phyloP scores from a whole-genome alignment of 352 stramenopile genomes.

The Globisporangium spinosum region DNA sequence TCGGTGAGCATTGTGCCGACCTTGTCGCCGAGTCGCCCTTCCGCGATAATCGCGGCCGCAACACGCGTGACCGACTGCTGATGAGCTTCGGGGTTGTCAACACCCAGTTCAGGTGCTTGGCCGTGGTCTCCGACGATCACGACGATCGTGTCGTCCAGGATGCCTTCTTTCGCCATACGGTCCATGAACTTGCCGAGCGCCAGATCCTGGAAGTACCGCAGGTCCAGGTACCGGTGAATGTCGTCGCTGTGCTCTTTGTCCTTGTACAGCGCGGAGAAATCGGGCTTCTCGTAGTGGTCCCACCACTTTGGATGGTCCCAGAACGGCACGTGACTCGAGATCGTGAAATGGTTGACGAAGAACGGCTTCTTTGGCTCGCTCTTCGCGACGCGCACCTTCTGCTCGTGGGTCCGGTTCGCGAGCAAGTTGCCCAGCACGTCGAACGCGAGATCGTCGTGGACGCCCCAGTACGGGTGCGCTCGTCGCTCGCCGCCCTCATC shows the following conservation, averaged over 20 bases:
- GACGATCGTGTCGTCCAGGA: not conserved
- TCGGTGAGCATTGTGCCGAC: not conserved
- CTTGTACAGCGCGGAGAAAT: constrained; percentile 34
- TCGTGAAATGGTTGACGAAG: constrained; percentile 56
- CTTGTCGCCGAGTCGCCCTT: not conserved
- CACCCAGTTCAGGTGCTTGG: not conserved
- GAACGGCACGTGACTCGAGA: constrained; percentile 49
- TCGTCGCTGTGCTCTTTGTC: constrained; percentile 7
- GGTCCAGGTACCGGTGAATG: not conserved
- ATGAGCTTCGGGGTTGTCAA: not conserved
- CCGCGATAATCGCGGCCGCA: not conserved
- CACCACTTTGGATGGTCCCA: constrained; percentile 35
- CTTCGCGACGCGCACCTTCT: constrained; percentile 21
- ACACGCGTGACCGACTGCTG: not conserved
- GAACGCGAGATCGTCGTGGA: constrained; percentile 53
- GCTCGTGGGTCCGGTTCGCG: constrained; percentile 35
- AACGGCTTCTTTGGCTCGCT: constrained; percentile 36
- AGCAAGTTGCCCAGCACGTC: constrained; percentile 42
- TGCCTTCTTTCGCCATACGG: not conserved
- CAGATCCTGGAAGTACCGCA: not conserved
- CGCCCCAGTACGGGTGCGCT: constrained; percentile 33
- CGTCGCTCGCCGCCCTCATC: not conserved
- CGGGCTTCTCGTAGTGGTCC: constrained; percentile 19
- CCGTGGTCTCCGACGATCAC: not conserved
- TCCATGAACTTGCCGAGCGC: not conserved